phyloP scores from a whole-genome alignment of 139 green algal genomes.

The Volvox reticuliferus region DNA sequence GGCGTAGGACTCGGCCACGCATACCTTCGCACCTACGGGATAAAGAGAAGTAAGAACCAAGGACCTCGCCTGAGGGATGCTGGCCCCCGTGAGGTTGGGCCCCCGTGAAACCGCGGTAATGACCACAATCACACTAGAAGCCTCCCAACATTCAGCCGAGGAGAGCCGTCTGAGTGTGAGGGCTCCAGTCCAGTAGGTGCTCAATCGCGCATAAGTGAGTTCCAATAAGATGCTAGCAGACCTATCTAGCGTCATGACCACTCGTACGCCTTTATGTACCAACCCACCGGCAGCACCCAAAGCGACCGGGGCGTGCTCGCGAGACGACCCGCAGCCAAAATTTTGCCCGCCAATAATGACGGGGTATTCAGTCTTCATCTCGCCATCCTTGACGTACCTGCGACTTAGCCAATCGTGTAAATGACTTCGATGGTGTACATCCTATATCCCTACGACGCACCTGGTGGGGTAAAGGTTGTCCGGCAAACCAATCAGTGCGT shows the following conservation, averaged over 20 bases:
- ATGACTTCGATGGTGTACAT: not conserved
- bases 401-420: not conserved
- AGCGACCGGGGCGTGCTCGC: constrained; percentile 94
- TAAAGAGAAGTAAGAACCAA: constrained; percentile 51
- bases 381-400: constrained; percentile 81
- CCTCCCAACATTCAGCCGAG: too few species aligned
- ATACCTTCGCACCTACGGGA: constrained; percentile 73
- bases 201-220: constrained; percentile 47
- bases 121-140: too few species aligned
- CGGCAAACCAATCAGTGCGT: constrained; percentile 92
- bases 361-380: constrained; percentile 94
- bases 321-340: constrained; percentile 95
- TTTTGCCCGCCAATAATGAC: constrained; percentile 95
- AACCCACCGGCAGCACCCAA: constrained; percentile 84
- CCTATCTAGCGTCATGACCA: not conserved
- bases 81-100: too few species aligned
- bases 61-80: too few species aligned
- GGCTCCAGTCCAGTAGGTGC: too few species aligned
- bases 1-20: constrained; percentile 94
- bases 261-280: not conserved
- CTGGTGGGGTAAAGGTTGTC: constrained; percentile 80
- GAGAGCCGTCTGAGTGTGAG: too few species aligned
- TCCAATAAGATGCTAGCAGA: not conserved
- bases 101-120: too few species aligned
- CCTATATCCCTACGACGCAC: constrained; percentile 37